A percentile compares a stretch with the other conserved stretches of the same genome.
Evolutionary conservation across 2,329 filamentous ascomycete species (phyloP).

Genomic region (Coniosporium tulheliwenetii): DNA sequence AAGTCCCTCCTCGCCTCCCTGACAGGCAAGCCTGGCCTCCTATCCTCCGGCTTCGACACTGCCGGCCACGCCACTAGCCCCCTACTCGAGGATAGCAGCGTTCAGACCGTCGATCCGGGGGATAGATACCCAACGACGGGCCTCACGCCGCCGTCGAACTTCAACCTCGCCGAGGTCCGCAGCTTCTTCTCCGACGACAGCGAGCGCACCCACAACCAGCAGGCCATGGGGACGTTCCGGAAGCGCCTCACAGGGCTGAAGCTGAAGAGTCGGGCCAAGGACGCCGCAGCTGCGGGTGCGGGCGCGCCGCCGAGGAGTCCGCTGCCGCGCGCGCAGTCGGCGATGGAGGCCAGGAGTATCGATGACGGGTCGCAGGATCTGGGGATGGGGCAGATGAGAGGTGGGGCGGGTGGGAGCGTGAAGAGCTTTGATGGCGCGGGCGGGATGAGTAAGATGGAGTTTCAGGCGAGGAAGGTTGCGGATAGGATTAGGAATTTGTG

Average conservation of each 20-base stretch:
- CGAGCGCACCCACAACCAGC: conserved; percentile 10
- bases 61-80: not conserved
- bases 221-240: conserved; percentile 12
- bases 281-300: conserved; percentile 7
- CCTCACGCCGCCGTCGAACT: conserved; percentile 23
- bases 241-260: conserved; percentile 18
- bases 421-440: conserved; percentile 13
- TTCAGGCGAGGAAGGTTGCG: conserved; percentile 21
- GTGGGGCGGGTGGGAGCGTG: conserved; percentile 7
- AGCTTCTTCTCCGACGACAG: conserved; percentile 28
- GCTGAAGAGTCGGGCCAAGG: conserved; percentile 3
- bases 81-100: conserved; percentile 3
- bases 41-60: conserved; percentile 4
- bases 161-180: conserved; percentile 24
- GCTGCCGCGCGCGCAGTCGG: conserved; percentile 5
- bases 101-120: conserved; percentile 19
- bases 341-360: conserved; percentile 2
- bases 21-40: conserved; percentile 13
- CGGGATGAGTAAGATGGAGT: conserved; percentile 23
- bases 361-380: not conserved
- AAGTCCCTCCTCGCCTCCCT: conserved; percentile 19
- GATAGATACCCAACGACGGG: conserved; percentile 33
- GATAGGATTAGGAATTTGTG: conserved; percentile 20
- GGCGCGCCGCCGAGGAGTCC: conserved; percentile 1
- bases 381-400: not conserved